phyloP scores from a whole-genome alignment of 768 basidiomycete genomes.

The Psilocybe cubensis region DNA sequence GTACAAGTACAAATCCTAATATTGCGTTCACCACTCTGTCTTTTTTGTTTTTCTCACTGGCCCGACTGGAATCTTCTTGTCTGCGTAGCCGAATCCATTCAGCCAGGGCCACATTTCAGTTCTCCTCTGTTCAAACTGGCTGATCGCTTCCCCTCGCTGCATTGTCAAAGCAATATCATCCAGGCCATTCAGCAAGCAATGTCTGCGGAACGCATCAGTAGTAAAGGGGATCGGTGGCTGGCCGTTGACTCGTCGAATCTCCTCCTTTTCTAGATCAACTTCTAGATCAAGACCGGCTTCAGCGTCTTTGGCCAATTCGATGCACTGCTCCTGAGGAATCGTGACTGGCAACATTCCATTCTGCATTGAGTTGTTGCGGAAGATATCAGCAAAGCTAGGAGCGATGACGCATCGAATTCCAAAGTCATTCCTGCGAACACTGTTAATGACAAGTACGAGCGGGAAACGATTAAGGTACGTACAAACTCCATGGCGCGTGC shows the following conservation, averaged over 20 bases:
- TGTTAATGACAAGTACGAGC: background rate
- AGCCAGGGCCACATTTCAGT: conserved; percentile 92
- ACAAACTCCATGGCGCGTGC: conserved; percentile 90
- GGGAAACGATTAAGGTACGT: conserved; percentile 31
- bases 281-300: conserved; percentile 75
- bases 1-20: conserved; percentile 9
- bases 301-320: conserved; percentile 76
- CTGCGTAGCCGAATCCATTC: conserved; percentile 92
- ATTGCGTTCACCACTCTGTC: conserved; percentile 70
- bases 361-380: conserved; percentile 88
- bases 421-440: conserved; percentile 70
- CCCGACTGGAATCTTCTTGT: conserved; percentile 68
- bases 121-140: conserved; percentile 77
- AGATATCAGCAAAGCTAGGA: conserved; percentile 90
- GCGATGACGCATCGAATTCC: conserved; percentile 89
- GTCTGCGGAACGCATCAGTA: conserved; percentile 88
- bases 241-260: conserved; percentile 75
- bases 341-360: conserved; percentile 89
- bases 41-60: conserved; percentile 45
- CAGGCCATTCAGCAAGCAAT: conserved; percentile 93
- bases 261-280: conserved; percentile 83
- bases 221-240: conserved; percentile 75
- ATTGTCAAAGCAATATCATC: conserved; percentile 97
- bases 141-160: conserved; percentile 75
- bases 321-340: conserved; percentile 73